Percentiles rank a stretch among this genome's conserved stretches.
phyloP scores from a whole-genome alignment of 2,329 filamentous ascomycete genomes.

The Hypoxylon sp. region DNA sequence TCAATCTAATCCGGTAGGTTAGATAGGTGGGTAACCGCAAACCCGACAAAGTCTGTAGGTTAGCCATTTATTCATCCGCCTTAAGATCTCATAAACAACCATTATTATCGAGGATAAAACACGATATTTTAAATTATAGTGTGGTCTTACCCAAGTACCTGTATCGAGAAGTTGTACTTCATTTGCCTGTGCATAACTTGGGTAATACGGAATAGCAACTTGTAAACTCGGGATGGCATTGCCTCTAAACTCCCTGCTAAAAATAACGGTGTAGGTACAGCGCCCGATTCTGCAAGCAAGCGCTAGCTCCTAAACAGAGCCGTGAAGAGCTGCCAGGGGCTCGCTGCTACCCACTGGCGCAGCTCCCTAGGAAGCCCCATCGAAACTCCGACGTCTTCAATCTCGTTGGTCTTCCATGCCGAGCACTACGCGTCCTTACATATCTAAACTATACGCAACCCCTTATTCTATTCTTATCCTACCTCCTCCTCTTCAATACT shows the following conservation, averaged over 20 bases:
- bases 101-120: not conserved
- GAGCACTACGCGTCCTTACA: constrained; percentile 16
- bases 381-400: constrained; percentile 23
- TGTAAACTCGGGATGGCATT: not conserved
- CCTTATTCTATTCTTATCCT: constrained; percentile 7
- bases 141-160: constrained; percentile 10
- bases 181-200: constrained; percentile 7
- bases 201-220: constrained; percentile 4
- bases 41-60: not conserved
- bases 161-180: constrained; percentile 10
- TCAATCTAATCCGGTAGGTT: not conserved
- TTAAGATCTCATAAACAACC: not conserved
- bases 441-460: constrained; percentile 10
- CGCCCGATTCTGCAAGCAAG: constrained; percentile 8
- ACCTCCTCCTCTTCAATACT: not conserved
- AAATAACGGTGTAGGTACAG: not conserved
- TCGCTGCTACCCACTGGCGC: constrained; percentile 3
- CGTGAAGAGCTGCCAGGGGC: not conserved
- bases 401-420: constrained; percentile 23
- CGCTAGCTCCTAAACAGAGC: not conserved
- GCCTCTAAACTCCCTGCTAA: not conserved
- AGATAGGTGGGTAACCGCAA: constrained; percentile 1
- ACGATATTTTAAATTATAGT: not conserved
- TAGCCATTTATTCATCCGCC: not conserved
- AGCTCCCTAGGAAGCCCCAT: constrained; percentile 9